Percentiles rank a stretch among this genome's conserved stretches.
phyloP scores from a whole-genome alignment of 75 land plant species.

The Sequoiadendron giganteum region DNA sequence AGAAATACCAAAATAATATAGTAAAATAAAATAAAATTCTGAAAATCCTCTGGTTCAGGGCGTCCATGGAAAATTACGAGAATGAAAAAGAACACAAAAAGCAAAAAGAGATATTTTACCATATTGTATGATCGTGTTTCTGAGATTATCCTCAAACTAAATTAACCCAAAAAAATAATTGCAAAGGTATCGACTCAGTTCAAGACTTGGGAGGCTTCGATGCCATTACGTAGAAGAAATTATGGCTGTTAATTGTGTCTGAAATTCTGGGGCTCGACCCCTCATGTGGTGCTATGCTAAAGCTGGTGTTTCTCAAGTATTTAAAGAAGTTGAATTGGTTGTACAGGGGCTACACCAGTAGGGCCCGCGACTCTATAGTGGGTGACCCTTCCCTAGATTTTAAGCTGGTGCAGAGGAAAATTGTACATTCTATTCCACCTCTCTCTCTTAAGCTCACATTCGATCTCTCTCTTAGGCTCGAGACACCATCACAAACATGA shows the following conservation, averaged over 20 bases:
- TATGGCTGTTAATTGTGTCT: background rate
- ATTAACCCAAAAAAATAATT: too few species aligned
- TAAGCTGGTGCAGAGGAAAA: background rate
- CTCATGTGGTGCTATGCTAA: background rate
- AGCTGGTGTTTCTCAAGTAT: conserved; percentile 14
- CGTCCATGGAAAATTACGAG: background rate
- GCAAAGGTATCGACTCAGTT: background rate
- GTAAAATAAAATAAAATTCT: too few species aligned
- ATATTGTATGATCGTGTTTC: background rate
- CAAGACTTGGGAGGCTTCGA: conserved; percentile 2
- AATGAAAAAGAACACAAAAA: background rate
- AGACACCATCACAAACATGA: too few species aligned
- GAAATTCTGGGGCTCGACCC: background rate
- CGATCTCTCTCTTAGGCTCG: too few species aligned
- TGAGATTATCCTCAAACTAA: background rate
- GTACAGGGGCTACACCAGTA: background rate
- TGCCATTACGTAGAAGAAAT: background rate
- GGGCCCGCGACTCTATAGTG: background rate
- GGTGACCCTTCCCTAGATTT: background rate
- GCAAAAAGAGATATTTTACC: background rate
- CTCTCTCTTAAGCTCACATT: too few species aligned
- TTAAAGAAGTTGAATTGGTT: background rate
- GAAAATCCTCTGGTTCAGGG: too few species aligned
- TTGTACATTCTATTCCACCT: too few species aligned
- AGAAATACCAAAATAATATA: too few species aligned